A percentile compares a stretch with the other conserved stretches of the same genome.
Conservation (phyloP, 768 basidiomycete genomes). For the Trametes maxima region DNA sequence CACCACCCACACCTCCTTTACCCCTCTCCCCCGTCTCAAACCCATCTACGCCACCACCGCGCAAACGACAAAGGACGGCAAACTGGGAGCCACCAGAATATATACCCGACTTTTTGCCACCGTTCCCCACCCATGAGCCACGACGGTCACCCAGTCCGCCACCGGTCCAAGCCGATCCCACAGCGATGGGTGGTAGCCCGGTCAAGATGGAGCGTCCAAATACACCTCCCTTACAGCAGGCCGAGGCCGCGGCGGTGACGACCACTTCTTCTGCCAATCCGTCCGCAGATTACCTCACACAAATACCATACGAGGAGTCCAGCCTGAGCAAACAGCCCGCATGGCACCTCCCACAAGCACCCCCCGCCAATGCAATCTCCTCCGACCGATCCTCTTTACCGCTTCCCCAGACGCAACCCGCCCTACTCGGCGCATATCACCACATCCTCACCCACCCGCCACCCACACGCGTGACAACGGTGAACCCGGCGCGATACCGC, state of each 20-base stretch:
- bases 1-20: conserved; percentile 42
- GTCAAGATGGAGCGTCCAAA: conserved; percentile 39
- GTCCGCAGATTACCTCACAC: conserved; percentile 69
- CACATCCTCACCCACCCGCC: conserved; percentile 76
- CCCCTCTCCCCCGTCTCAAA: conserved; percentile 62
- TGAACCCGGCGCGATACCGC: conserved; percentile 69
- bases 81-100: conserved; percentile 65
- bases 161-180: conserved; percentile 17
- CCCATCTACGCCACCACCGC: conserved; percentile 54
- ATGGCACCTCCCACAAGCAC: conserved; percentile 61
- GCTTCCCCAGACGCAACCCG: conserved; percentile 61
- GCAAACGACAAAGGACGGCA: conserved; percentile 58
- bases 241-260: conserved; percentile 2
- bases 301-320: conserved; percentile 75
- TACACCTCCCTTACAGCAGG: conserved; percentile 44
- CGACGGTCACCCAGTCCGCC: conserved; percentile 41
- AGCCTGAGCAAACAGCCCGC: conserved; percentile 63
- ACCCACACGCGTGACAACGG: conserved; percentile 44
- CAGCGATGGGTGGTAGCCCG: conserved; percentile 39
- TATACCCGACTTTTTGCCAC: conserved; percentile 68
- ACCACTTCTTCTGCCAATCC: conserved; percentile 35
- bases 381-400: conserved; percentile 31
- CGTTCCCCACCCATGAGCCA: conserved; percentile 53
- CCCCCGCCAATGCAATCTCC: conserved; percentile 15
- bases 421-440: conserved; percentile 71